phyloP scores from a whole-genome alignment of 2,329 filamentous ascomycete species.

The Myriosclerotinia curreyana region DNA sequence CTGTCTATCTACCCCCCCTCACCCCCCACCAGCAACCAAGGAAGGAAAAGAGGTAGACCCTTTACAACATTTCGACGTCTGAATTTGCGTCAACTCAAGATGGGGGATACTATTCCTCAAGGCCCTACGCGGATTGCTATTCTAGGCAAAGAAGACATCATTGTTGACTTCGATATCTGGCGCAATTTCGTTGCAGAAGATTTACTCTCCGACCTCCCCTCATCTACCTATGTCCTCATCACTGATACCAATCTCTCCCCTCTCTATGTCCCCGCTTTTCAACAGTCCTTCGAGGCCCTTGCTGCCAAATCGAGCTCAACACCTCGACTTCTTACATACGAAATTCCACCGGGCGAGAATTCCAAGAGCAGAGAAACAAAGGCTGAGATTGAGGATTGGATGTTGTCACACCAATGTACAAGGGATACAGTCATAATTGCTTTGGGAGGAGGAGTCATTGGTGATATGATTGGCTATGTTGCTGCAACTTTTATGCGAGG shows the following conservation, averaged over 20 bases:
- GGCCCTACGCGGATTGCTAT: conserved; percentile 67
- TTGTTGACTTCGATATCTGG: conserved; percentile 91
- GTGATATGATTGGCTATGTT: conserved; percentile 96
- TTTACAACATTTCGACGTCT: background rate
- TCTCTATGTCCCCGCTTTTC: conserved; percentile 77
- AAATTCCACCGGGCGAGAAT: conserved; percentile 85
- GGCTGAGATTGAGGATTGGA: conserved; percentile 95
- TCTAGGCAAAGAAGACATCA: conserved; percentile 82
- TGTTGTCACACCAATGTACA: conserved; percentile 87
- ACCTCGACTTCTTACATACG: conserved; percentile 76
- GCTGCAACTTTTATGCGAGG: conserved; percentile 98
- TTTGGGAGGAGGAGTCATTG: conserved; percentile 92
- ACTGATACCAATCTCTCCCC: conserved; percentile 90
- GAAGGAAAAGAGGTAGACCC: background rate
- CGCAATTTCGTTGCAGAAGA: conserved; percentile 76
- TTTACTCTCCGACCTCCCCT: conserved; percentile 70
- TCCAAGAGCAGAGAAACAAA: conserved; percentile 94
- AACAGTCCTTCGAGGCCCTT: conserved; percentile 58
- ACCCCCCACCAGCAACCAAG: background rate
- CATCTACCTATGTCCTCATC: conserved; percentile 92
- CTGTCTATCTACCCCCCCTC: background rate
- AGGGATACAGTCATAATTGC: conserved; percentile 94
- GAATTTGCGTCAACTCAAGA: conserved; percentile 22
- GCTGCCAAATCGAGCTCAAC: conserved; percentile 41
- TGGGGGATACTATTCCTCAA: conserved; percentile 31